Percentiles rank a stretch among this genome's conserved stretches.
These are phyloP conservation scores for Aspergillus nomiae DNA, from an alignment of 2,329 filamentous ascomycete species.

Conservation along the genomic window DNA sequence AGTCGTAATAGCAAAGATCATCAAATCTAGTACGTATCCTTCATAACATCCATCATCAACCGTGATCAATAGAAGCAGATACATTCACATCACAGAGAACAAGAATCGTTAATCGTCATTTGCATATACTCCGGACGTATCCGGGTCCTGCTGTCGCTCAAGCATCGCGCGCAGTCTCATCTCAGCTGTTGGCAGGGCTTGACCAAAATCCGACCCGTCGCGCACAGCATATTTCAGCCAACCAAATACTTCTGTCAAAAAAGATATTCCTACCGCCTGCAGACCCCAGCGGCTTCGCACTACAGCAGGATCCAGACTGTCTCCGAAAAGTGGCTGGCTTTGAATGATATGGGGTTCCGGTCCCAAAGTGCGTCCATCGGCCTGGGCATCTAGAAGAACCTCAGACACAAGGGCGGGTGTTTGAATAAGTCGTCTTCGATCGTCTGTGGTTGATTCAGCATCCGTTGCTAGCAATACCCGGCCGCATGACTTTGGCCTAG, in stretches of 20 bases:
- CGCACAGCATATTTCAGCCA: conserved; percentile 35
- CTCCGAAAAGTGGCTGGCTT: neutral
- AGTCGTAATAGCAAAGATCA: neutral
- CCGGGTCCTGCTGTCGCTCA: conserved; percentile 22
- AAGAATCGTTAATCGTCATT: neutral
- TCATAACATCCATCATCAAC: neutral
- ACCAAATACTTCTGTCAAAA: conserved; percentile 33
- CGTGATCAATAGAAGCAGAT: neutral
- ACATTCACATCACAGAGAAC: neutral
- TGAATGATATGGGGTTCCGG: neutral
- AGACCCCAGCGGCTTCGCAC: neutral
- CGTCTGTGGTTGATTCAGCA: conserved; percentile 11
- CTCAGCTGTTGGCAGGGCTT: conserved; percentile 32
- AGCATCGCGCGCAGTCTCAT: conserved; percentile 39
- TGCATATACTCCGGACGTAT: neutral
- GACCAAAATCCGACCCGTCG: conserved; percentile 8
- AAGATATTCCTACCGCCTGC: conserved; percentile 7
- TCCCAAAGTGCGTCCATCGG: conserved; percentile 19
- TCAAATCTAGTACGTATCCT: neutral
- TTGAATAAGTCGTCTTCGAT: conserved; percentile 25
- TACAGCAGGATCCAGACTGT: neutral
- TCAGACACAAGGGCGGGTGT: conserved; percentile 44
- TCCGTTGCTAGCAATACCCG: conserved; percentile 33
- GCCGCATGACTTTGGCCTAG: conserved; percentile 28
- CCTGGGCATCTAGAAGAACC: conserved; percentile 40